Conservation (phyloP, 2,329 filamentous ascomycete genomes). For the Fusarium succisae region DNA sequence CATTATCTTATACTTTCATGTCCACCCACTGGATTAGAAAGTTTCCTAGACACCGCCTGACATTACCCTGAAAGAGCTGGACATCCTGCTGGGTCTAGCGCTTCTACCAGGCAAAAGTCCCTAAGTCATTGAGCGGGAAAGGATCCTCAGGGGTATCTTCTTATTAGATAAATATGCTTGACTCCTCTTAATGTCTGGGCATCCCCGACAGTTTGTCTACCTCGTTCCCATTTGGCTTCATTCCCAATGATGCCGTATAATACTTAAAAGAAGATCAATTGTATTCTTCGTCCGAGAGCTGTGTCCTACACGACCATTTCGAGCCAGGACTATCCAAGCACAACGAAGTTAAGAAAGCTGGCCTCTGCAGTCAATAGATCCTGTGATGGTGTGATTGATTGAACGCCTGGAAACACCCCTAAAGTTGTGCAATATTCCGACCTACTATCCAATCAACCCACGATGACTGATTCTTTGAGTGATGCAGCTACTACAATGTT, state of each 20-base stretch:
- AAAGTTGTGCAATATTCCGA: not conserved
- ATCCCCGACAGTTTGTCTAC: not conserved
- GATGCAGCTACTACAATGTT: slow-evolving; percentile 45
- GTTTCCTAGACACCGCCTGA: not conserved
- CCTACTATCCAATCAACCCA: slow-evolving; percentile 13
- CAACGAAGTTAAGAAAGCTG: not conserved
- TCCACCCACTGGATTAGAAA: not conserved
- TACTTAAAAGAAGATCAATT: not conserved
- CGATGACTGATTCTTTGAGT: slow-evolving; percentile 49
- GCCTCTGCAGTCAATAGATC: not conserved
- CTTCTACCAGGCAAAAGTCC: not conserved
- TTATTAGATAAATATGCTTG: not conserved
- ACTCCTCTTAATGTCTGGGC: not conserved
- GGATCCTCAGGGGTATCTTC: not conserved
- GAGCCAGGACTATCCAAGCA: not conserved
- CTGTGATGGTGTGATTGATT: not conserved
- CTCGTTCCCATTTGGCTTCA: not conserved
- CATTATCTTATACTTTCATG: not conserved
- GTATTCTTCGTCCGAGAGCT: not conserved
- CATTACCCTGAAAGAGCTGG: not conserved
- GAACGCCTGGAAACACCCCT: not conserved
- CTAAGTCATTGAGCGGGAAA: not conserved
- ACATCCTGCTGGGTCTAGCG: not conserved
- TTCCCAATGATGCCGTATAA: not conserved
- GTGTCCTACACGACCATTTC: not conserved